These are phyloP conservation scores for Lipomyces spencermartinsiae DNA, from an alignment of 805 yeast species.

Conservation along the genomic window DNA sequence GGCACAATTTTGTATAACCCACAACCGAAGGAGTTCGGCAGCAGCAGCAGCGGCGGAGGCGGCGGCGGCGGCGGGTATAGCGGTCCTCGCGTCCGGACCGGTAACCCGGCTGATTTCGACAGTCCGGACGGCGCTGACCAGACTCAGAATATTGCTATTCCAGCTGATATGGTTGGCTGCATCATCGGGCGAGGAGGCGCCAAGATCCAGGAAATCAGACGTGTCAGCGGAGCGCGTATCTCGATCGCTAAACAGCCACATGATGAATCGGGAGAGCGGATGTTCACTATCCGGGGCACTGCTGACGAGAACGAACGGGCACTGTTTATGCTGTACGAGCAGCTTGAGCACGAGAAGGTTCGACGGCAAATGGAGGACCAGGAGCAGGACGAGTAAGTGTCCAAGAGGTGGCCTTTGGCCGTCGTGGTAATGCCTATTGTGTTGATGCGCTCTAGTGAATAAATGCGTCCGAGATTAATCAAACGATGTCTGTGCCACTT, in stretches of 20 bases:
- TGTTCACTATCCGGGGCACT: constrained; percentile 73
- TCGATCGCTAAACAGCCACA: constrained; percentile 74
- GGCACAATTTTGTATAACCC: constrained; percentile 72
- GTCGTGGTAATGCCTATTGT: background rate
- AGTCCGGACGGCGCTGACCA: constrained; percentile 36
- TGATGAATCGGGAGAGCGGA: constrained; percentile 63
- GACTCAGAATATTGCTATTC: constrained; percentile 54
- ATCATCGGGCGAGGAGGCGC: constrained; percentile 85
- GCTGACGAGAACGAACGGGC: constrained; percentile 64
- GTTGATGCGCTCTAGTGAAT: background rate
- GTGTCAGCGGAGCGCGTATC: constrained; percentile 77
- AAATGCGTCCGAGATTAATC: background rate
- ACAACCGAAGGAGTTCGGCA: constrained; percentile 24
- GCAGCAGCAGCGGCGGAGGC: constrained; percentile 15
- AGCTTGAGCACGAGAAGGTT: constrained; percentile 62
- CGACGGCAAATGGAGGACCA: constrained; percentile 45
- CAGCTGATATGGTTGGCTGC: constrained; percentile 86
- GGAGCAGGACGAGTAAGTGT: constrained; percentile 9
- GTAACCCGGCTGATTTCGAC: constrained; percentile 34
- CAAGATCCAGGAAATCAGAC: constrained; percentile 84
- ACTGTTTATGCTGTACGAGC: constrained; percentile 59
- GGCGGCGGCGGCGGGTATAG: constrained; percentile 11
- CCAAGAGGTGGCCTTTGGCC: background rate
- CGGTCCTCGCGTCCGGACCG: constrained; percentile 28
- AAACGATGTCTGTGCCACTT: background rate